Percentiles rank a stretch among this genome's conserved stretches.
Evolutionary conservation across 305 asterid species (phyloP).

Genomic region (Plantago coronopus): DNA sequence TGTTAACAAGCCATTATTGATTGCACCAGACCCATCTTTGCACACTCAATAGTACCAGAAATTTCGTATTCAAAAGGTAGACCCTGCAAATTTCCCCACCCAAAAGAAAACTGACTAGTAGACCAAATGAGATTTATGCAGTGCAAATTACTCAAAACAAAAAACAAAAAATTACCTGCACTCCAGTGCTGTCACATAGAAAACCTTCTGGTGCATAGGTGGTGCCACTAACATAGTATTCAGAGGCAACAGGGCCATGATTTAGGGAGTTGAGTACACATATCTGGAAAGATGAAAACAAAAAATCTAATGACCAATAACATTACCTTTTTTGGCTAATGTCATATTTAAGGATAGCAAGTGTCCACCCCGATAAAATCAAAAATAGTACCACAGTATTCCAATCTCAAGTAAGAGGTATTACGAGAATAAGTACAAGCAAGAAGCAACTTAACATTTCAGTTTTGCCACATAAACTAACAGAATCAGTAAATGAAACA

Average conservation of each 20-base stretch:
- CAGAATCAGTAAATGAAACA: too few species aligned
- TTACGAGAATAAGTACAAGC: too few species aligned
- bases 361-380: background rate
- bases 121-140: conserved; percentile 7
- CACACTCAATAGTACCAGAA: conserved; percentile 1
- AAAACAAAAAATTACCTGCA: conserved; percentile 50
- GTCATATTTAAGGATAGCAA: conserved; percentile 8
- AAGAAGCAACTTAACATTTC: too few species aligned
- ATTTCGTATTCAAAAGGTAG: conserved; percentile 9
- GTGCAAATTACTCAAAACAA: conserved; percentile 3
- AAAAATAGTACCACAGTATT: too few species aligned
- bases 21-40: background rate
- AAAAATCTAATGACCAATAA: conserved; percentile 7
- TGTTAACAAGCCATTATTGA: background rate
- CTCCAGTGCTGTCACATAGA: conserved; percentile 56
- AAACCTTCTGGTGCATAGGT: conserved; percentile 97
- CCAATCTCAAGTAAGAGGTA: too few species aligned
- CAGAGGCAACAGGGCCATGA: conserved; percentile 58
- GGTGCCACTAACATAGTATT: conserved; percentile 83
- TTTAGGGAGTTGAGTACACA: conserved; percentile 78
- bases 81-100: background rate
- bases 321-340: conserved; percentile 18
- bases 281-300: conserved; percentile 43
- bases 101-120: conserved; percentile 4
- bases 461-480: too few species aligned